Evolutionary conservation across 768 basidiomycete species (phyloP).

Genomic region (Mrakia frigida): DNA sequence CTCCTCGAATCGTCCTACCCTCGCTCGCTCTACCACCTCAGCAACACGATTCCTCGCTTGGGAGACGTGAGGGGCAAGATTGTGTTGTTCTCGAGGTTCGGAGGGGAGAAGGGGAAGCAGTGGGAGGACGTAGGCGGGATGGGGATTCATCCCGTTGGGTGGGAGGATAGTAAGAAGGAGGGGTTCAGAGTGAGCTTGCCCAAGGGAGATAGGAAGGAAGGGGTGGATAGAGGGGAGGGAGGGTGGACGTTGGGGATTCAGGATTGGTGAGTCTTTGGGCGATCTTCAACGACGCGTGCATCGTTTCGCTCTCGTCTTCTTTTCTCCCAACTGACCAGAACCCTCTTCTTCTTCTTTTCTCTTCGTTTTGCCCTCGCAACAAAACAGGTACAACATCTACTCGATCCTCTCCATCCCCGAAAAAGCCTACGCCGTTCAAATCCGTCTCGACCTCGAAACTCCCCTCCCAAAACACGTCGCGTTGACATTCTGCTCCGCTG

Average conservation of each 20-base stretch:
- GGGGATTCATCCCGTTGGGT: conserved; percentile 78
- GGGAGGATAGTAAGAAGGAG: conserved; percentile 70
- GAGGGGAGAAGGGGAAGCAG: conserved; percentile 51
- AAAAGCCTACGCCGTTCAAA: conserved; percentile 53
- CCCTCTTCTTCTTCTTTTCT: too few relatives aligned
- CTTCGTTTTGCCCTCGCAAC: too few relatives aligned
- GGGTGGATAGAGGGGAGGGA: conserved; percentile 50
- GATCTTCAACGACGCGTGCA: too few relatives aligned
- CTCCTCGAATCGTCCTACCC: not conserved
- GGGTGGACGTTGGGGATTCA: conserved; percentile 61
- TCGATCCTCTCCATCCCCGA: conserved; percentile 79
- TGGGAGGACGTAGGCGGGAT: conserved; percentile 59
- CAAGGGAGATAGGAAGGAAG: not conserved
- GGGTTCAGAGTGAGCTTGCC: conserved; percentile 55
- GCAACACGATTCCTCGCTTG: conserved; percentile 67
- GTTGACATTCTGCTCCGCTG: conserved; percentile 75
- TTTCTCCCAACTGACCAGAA: conserved; percentile 1
- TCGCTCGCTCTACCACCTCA: conserved; percentile 60
- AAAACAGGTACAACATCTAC: conserved; percentile 76
- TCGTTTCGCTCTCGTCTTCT: too few relatives aligned
- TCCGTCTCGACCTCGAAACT: conserved; percentile 18
- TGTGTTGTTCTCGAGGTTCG: conserved; percentile 81
- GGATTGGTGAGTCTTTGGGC: conserved; percentile 61
- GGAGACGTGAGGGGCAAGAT: conserved; percentile 82
- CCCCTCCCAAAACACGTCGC: conserved; percentile 52